Conservation (phyloP, 2,329 filamentous ascomycete species). For the Calonectria pseudoreteaudii region DNA sequence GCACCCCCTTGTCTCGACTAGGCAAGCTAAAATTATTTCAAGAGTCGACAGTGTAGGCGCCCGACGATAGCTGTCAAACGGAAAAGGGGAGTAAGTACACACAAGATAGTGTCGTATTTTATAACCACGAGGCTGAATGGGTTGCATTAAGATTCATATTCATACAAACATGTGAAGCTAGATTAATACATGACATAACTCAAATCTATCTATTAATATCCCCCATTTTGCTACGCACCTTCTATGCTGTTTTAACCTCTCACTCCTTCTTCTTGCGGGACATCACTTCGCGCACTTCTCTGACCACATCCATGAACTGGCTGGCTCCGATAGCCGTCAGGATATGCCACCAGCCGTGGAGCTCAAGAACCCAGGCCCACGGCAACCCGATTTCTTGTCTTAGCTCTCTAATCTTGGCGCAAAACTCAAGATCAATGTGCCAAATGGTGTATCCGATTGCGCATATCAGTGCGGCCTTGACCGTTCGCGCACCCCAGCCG, state of each 20-base stretch:
- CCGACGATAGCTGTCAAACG: not conserved
- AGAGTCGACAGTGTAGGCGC: too few relatives aligned
- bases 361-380: conserved; percentile 66
- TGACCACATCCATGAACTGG: conserved; percentile 49
- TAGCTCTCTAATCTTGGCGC: conserved; percentile 58
- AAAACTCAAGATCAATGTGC: conserved; percentile 68
- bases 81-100: not conserved
- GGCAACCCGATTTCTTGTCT: conserved; percentile 63
- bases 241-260: not conserved
- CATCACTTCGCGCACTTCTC: conserved; percentile 30
- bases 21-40: too few relatives aligned
- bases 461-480: conserved; percentile 45
- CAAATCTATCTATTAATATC: not conserved
- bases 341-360: conserved; percentile 75
- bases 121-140: too few relatives aligned
- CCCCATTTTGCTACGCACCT: not conserved
- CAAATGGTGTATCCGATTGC: conserved; percentile 64
- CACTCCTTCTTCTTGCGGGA: not conserved
- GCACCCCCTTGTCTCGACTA: too few relatives aligned
- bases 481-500: conserved; percentile 42
- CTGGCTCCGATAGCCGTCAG: conserved; percentile 67
- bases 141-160: not conserved
- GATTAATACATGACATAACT: not conserved
- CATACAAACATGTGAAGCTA: not conserved
- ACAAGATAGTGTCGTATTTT: not conserved